These are phyloP conservation scores for Blastobotrys attinorum DNA, from an alignment of 805 yeast genomes.

Conservation along the genomic window DNA sequence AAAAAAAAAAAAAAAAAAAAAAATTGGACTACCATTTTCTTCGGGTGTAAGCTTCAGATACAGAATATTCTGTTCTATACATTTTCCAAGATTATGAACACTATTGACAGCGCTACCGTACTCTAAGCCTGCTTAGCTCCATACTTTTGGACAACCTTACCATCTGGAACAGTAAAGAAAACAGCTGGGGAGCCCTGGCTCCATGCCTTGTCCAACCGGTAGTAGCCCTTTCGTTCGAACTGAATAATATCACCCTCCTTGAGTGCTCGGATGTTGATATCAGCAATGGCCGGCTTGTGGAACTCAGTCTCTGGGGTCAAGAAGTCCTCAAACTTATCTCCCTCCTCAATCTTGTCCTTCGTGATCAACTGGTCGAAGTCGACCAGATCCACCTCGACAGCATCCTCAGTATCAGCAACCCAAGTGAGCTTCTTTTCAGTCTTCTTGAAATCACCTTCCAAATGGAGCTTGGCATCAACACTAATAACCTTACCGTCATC, in stretches of 20 bases:
- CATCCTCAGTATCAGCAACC: conserved; percentile 78
- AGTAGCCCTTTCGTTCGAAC: conserved; percentile 96
- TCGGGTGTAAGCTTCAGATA: too few species aligned
- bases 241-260: conserved; percentile 85
- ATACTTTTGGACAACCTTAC: conserved; percentile 70
- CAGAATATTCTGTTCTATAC: too few species aligned
- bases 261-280: conserved; percentile 64
- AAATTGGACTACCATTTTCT: too few species aligned
- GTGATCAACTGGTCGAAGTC: conserved; percentile 93
- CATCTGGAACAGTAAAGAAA: conserved; percentile 93
- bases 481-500: conserved; percentile 47
- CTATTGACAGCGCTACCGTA: too few species aligned
- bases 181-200: conserved; percentile 57
- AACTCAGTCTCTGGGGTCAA: conserved; percentile 83
- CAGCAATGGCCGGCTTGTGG: conserved; percentile 70
- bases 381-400: conserved; percentile 65
- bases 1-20: too few species aligned
- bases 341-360: conserved; percentile 92
- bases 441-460: conserved; percentile 96
- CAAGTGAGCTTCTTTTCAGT: conserved; percentile 92
- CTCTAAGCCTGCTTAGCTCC: conserved; percentile 46
- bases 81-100: too few species aligned
- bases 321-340: conserved; percentile 87
- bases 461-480: conserved; percentile 69
- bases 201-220: conserved; percentile 57